phyloP scores from a whole-genome alignment of 2,329 filamentous ascomycete species.

The Macrophomina phaseolina region DNA sequence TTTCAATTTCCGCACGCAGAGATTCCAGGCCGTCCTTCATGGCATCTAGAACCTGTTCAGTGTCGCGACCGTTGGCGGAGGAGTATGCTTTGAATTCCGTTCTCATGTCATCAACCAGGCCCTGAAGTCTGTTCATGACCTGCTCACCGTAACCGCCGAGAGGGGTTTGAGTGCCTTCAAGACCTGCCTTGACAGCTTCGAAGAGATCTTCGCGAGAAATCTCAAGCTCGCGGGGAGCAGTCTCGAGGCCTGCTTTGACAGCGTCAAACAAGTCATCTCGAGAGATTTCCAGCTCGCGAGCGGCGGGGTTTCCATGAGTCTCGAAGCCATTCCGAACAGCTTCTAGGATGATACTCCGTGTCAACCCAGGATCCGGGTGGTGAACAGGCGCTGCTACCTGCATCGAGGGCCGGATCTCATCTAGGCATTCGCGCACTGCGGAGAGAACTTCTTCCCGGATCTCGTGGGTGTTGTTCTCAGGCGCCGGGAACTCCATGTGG shows the following conservation, averaged over 20 bases:
- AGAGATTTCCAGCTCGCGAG: slow-evolving; percentile 54
- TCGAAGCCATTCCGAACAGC: slow-evolving; percentile 65
- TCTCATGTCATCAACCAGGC: slow-evolving; percentile 66
- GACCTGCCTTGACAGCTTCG: slow-evolving; percentile 61
- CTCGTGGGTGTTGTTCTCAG: slow-evolving; percentile 71
- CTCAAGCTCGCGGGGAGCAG: slow-evolving; percentile 45
- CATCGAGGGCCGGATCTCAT: slow-evolving; percentile 70
- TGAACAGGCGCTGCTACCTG: slow-evolving; percentile 45
- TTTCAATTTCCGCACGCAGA: slow-evolving; percentile 79
- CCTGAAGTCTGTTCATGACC: slow-evolving; percentile 64
- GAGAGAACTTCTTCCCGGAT: slow-evolving; percentile 84
- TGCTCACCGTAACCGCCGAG: slow-evolving; percentile 62
- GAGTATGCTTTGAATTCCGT: slow-evolving; percentile 78
- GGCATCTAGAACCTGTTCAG: slow-evolving; percentile 86
- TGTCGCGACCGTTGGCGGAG: slow-evolving; percentile 77
- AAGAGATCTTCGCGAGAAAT: slow-evolving; percentile 59
- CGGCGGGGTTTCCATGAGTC: slow-evolving; percentile 48
- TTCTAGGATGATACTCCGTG: slow-evolving; percentile 61
- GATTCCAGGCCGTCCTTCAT: slow-evolving; percentile 86
- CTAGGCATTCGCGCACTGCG: slow-evolving; percentile 83
- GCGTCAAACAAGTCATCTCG: slow-evolving; percentile 61
- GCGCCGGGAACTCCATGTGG: slow-evolving; percentile 75
- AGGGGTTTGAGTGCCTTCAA: slow-evolving; percentile 49
- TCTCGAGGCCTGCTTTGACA: slow-evolving; percentile 49
- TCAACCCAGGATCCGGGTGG: slow-evolving; percentile 51